Conservation (phyloP, 169 alveolate species). For the Blepharisma undulans region DNA sequence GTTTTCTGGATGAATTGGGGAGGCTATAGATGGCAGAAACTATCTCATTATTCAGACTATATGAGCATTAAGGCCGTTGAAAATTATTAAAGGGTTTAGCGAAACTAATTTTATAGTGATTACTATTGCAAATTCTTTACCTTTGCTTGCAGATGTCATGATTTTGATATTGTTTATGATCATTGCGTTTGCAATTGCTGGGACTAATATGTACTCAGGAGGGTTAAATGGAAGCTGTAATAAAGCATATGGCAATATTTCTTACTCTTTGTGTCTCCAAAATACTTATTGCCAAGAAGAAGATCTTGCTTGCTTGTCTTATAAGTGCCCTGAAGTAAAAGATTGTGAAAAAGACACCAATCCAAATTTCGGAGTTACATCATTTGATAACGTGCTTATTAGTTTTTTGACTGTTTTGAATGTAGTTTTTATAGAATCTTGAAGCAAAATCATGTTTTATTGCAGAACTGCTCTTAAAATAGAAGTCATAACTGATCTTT, state of each 20-base stretch:
- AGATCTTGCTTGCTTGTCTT: background rate
- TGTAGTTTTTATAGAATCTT: slow-evolving; percentile 45
- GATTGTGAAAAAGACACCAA: background rate
- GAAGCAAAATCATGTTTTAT: slow-evolving; percentile 32
- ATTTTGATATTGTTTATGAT: slow-evolving; percentile 48
- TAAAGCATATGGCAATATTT: background rate
- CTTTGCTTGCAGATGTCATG: slow-evolving; percentile 60
- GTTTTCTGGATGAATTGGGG: slow-evolving; percentile 33
- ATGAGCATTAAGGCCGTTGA: slow-evolving; percentile 73
- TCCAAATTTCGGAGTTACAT: slow-evolving; percentile 58
- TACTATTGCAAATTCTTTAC: slow-evolving; percentile 61
- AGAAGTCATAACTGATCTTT: slow-evolving; percentile 34
- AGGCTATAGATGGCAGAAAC: slow-evolving; percentile 24
- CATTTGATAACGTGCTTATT: slow-evolving; percentile 53
- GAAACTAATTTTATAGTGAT: slow-evolving; percentile 64
- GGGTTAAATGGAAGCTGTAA: slow-evolving; percentile 11
- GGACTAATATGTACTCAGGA: slow-evolving; percentile 62
- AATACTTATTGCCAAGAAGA: background rate
- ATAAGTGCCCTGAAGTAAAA: background rate
- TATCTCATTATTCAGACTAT: slow-evolving; percentile 57
- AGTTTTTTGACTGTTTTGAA: slow-evolving; percentile 55
- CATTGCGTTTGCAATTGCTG: slow-evolving; percentile 72
- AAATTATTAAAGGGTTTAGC: slow-evolving; percentile 64
- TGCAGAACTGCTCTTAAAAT: slow-evolving; percentile 39
- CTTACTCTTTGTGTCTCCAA: background rate